Base-by-base conservation (phyloP, 345 rosid genomes). In the Microcos paniculata region DNA sequence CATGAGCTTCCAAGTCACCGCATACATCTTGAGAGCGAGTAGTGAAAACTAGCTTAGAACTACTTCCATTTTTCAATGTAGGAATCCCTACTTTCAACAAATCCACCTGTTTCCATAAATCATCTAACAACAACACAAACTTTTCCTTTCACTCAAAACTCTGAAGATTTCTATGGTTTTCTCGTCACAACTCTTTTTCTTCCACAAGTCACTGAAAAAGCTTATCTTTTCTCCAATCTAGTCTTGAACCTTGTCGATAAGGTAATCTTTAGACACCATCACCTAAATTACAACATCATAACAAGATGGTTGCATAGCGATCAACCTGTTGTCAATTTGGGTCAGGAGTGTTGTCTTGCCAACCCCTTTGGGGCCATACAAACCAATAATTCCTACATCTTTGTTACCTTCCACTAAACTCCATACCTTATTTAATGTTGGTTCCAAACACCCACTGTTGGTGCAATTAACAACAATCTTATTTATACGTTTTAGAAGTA, bases 261-360 rank as follows among this genome's bases (percentile, higher is more conserved):
- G 21, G 63, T 0, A n/a, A 55, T 71, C 53, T 53, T 79, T 78
- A 8, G 87, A 75, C 77, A 84, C 73, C 49, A 77, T 73, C 70
- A 78, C 89, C 89, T 85, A 86, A 40, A 82, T 80, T 33, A 86
- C 79, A 14, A 56, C 46, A 42, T 86, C 84, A 63, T 70, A 82
- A 13, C 65, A 35, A 65, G 84, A 65, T 84, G 23, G 78, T n/a
- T n/a, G n/a, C 71, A 30, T n/a, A n/a, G n/a, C n/a, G n/a, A n/a
- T n/a, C n/a, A n/a, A n/a, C n/a, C n/a, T n/a, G n/a, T n/a, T n/a
- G n/a, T n/a, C n/a, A n/a, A n/a, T n/a, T n/a, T n/a, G n/a, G n/a
- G n/a, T n/a, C n/a, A n/a, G n/a, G n/a, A n/a, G n/a, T n/a, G n/a
- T n/a, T n/a, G n/a, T n/a, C n/a, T n/a, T n/a, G n/a, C n/a, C n/a